phyloP scores from a whole-genome alignment of 257 asterid genomes.

The Lycium ferocissimum region DNA sequence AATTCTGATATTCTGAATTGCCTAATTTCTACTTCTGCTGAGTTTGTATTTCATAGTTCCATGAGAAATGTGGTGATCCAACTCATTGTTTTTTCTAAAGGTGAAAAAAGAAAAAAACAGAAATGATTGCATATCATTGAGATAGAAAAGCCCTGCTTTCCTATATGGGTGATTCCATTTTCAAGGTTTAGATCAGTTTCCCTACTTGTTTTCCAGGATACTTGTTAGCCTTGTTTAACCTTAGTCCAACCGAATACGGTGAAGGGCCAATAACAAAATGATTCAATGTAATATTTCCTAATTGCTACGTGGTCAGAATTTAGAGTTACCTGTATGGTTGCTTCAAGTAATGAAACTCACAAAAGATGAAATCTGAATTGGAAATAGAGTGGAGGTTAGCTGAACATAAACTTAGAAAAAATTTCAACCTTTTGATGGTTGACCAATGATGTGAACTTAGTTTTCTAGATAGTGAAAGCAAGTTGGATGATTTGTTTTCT shows the following conservation, averaged over 20 bases:
- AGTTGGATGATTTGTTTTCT: not conserved
- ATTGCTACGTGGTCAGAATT: not conserved
- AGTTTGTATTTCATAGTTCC: not conserved
- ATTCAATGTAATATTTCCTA: slow-evolving; percentile 18
- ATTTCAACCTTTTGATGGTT: slow-evolving; percentile 17
- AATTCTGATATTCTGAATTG: not conserved
- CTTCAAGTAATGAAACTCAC: not conserved
- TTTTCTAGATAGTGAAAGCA: not conserved
- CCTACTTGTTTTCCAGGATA: not conserved
- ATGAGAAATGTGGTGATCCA: not conserved
- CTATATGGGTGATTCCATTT: not conserved
- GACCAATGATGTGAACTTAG: not conserved
- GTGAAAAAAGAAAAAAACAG: not conserved
- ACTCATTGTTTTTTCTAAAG: not conserved
- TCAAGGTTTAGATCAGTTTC: slow-evolving; percentile 15
- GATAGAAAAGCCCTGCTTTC: not conserved
- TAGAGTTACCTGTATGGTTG: not conserved
- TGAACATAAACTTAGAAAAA: not conserved
- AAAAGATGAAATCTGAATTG: slow-evolving; percentile 18
- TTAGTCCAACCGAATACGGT: not conserved
- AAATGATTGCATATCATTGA: not conserved
- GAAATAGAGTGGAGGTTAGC: not conserved
- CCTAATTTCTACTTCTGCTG: not conserved
- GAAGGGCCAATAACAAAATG: not conserved
- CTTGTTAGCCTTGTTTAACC: not conserved